Evolutionary conservation across 495 filamentous ascomycete species (phyloP), one percentile per base, ranked within the genome.

Genomic region (Penicillium pancosmium): DNA sequence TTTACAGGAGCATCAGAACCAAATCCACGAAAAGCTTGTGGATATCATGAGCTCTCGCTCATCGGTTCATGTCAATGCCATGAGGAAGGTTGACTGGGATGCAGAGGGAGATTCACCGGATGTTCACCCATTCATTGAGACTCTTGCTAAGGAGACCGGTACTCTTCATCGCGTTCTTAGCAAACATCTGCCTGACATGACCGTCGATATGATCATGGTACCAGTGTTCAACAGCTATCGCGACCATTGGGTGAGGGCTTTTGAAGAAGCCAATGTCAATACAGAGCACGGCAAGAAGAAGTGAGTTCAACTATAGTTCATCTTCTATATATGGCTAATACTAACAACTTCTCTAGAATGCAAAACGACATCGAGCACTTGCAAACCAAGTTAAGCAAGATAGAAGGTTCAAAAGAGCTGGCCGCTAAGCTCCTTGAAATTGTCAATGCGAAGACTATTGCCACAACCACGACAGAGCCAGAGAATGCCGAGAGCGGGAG

Each of bases 21-120:
- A 85, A 60, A 98, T 98, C 55, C 91, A 96, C 66, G 92, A 96
- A 53, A 99, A 99, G 68, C 78, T 99, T 0, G 89, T 97, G 15
- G 92, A 96, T 56, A 98, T 99, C 59, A 97, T 98, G 93, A 87
- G 86, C 49, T 86, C 85, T 12, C 85, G 94, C 1, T 89, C 89
- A 7, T 73, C 83, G 2, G 74, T 84, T 0, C 91, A 91, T 63
- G 85, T 91, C 19, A 88, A 83, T 56, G 82, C 84, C 16, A 86
- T 99, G 78, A 90, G 86, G 68, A 84, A 85, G 55, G 80, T 93
- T 41, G 74, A 89, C 56, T 97, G 91, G 89, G 88, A 93, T 58
- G 63, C 74, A n/a, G 62, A 69, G 52, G 62, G 47, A 64, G 69
- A 61, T 48, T 63, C 59, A 54, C 70, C 52, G 62, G 69, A 67